These are phyloP conservation scores for Fusarium sp. DNA, from an alignment of 2,329 filamentous ascomycete genomes.

Conservation along the genomic window DNA sequence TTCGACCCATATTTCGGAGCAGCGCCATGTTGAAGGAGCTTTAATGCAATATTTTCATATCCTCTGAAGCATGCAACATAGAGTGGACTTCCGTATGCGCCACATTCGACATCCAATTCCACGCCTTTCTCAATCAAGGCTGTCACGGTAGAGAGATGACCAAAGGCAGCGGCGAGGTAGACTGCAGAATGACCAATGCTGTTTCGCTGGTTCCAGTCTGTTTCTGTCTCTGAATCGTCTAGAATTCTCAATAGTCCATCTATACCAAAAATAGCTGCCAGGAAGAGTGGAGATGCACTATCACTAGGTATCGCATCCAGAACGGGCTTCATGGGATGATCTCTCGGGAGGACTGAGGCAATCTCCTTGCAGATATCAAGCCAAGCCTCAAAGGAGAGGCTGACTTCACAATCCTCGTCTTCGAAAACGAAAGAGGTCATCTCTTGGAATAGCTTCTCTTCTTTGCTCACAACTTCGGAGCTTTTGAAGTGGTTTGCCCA, in stretches of 20 bases:
- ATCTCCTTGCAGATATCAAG: neutral
- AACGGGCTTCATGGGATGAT: neutral
- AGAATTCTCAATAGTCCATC: neutral
- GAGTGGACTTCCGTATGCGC: neutral
- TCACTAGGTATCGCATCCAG: neutral
- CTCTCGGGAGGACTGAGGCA: neutral
- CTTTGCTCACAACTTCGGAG: neutral
- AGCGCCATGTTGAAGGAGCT: neutral
- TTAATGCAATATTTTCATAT: neutral
- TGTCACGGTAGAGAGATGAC: neutral
- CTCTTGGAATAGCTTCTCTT: neutral
- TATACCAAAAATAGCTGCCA: neutral
- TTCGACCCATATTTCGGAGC: neutral
- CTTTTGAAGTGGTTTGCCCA: slow-evolving; percentile 1
- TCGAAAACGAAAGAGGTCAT: slow-evolving; percentile 1
- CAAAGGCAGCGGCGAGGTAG: neutral
- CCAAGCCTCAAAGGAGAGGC: slow-evolving; percentile 3
- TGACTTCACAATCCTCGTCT: neutral
- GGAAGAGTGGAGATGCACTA: neutral
- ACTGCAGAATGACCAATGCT: neutral
- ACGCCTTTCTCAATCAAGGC: neutral
- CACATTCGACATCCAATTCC: neutral
- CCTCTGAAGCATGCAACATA: slow-evolving; percentile 8
- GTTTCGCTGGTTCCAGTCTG: neutral
- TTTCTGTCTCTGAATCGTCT: no score